Conservation (phyloP, 2,329 filamentous ascomycete species). For the Paracoccidioides brasiliensis region DNA sequence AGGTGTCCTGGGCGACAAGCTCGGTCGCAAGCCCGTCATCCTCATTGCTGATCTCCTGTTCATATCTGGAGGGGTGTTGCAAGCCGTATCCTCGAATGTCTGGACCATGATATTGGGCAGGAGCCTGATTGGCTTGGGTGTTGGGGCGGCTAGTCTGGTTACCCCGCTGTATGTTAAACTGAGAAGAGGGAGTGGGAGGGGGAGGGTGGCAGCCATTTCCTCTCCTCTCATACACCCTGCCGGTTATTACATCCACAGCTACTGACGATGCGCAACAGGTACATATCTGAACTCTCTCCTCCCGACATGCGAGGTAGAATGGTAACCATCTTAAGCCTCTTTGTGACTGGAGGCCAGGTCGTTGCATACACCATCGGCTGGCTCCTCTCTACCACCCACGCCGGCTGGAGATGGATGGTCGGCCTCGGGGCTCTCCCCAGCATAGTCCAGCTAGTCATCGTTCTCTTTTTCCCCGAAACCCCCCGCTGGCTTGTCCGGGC, state of each 20-base stretch:
- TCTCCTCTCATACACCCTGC: background rate
- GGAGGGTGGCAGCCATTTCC: background rate
- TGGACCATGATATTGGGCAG: constrained; percentile 35
- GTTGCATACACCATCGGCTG: constrained; percentile 78
- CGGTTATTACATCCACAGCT: background rate
- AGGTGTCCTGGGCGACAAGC: constrained; percentile 38
- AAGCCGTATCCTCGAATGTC: constrained; percentile 30
- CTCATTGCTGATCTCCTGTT: constrained; percentile 35
- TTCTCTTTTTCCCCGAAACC: constrained; percentile 71
- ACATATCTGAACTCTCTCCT: constrained; percentile 77
- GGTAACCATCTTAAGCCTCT: constrained; percentile 68
- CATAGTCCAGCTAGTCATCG: constrained; percentile 51
- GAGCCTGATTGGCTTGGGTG: constrained; percentile 35
- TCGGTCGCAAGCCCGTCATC: constrained; percentile 37
- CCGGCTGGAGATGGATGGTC: constrained; percentile 85
- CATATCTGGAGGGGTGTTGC: constrained; percentile 31
- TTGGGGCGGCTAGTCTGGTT: constrained; percentile 52
- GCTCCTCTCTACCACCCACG: constrained; percentile 47
- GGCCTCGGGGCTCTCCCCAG: constrained; percentile 72
- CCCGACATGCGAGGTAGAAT: constrained; percentile 62
- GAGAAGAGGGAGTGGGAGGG: background rate
- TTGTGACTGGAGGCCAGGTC: constrained; percentile 79
- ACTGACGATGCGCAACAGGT: constrained; percentile 28
- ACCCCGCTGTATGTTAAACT: constrained; percentile 48
- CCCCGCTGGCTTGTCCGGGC: constrained; percentile 73